A percentile compares a stretch with the other conserved stretches of the same genome.
phyloP scores from a whole-genome alignment of 441 rosid species.

The Gossypium schwendimanii region DNA sequence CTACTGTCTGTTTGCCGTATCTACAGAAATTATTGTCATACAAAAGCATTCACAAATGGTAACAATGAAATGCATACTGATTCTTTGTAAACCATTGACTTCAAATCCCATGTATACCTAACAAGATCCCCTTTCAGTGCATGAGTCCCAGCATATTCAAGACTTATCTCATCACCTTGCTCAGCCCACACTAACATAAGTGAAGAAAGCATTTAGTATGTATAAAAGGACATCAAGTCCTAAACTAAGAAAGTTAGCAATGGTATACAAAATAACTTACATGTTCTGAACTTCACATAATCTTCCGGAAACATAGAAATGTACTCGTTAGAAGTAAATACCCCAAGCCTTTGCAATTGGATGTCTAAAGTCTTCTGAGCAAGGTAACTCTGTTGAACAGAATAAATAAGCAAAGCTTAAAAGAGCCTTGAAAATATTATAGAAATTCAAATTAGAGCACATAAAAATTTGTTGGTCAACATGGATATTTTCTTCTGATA shows the following conservation, averaged over 20 bases:
- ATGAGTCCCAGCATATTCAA: conserved; percentile 86
- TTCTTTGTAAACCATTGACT: background rate
- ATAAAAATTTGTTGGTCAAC: conserved; percentile 15
- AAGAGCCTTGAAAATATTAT: conserved; percentile 1
- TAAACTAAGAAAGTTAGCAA: conserved; percentile 10
- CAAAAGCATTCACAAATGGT: conserved; percentile 8
- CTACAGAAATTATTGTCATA: conserved; percentile 30
- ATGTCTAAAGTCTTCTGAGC: conserved; percentile 62
- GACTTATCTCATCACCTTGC: conserved; percentile 96
- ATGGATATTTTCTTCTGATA: conserved; percentile 9
- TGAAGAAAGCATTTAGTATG: conserved; percentile 12
- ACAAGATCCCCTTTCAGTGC: conserved; percentile 95
- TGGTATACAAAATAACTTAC: conserved; percentile 34
- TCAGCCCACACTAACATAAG: conserved; percentile 81
- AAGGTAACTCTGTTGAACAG: conserved; percentile 56
- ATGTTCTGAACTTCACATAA: conserved; percentile 55
- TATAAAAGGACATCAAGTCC: conserved; percentile 8
- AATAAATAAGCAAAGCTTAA: conserved; percentile 9
- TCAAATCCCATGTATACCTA: conserved; percentile 37
- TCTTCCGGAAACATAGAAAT: conserved; percentile 60
- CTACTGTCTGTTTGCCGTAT: conserved; percentile 76
- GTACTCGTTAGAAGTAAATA: conserved; percentile 48
- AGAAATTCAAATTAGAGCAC: background rate
- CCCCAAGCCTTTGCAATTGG: conserved; percentile 67
- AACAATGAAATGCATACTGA: background rate